Base-by-base conservation (phyloP, 169 alveolate species). In the Cryptosporidium sp. region DNA sequence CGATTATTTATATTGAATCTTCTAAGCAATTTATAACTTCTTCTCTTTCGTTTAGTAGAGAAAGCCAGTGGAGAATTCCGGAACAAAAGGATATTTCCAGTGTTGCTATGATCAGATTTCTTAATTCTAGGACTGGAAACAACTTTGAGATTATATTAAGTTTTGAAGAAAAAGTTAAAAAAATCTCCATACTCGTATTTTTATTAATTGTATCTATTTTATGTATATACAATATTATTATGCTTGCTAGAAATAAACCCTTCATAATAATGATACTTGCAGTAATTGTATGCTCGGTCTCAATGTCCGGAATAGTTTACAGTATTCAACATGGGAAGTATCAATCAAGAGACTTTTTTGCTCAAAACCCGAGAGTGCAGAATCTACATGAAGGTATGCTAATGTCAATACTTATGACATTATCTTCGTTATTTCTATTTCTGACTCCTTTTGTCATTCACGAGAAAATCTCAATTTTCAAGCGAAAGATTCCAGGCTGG, bases 21-120 rank as follows among this genome's bases (percentile, higher is more conserved):
- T 12, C 68, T 21, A 80, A 80, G 4, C 65, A 80, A 65, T 80
- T 80, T 48, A 14, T 41, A 26, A 43, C 89, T 26, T 59, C 69
- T 62, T 33, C 74, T 9, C 70, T 80, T 21, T 26, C 74, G 7
- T 80, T 80, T 62, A 80, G 29, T 41, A 80, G 89, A 65, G 89
- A 80, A 41, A 80, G 41, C 59, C 89, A 80, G 52, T 80, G 89
- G 89, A 80, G 89, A 62, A 80, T 80, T 43, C 89, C 89, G 5
- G 89, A 80, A 65, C 89, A 80, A 67, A 80, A 80, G 23, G 89
- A 80, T 48, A 23, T 62, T 39, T 80, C 89, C 9, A 39, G 75
- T 5, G 48, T 23, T 26, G 89, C 89, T 16, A 80, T 80, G 74
- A 59, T 80, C 21, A 65, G 26, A 29, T 80, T 80, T 45, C n/a